A percentile compares a stretch with the other conserved stretches of the same genome.
phyloP scores from a whole-genome alignment of 2,329 filamentous ascomycete species.

The Stachybotrys chartarum region DNA sequence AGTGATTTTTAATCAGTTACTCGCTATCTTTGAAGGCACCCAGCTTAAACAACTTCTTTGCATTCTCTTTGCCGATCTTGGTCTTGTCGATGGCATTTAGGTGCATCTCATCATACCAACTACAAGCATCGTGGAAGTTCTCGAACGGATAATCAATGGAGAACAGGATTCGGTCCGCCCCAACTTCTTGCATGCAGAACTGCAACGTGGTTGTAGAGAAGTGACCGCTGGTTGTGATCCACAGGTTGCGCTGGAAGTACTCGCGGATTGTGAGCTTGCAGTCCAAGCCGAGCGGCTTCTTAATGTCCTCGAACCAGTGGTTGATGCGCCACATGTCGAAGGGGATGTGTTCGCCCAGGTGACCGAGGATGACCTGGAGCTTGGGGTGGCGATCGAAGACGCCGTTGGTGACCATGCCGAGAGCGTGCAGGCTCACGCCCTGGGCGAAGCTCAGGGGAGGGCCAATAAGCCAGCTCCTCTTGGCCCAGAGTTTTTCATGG shows the following conservation, averaged over 20 bases:
- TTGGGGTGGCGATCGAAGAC: constrained; percentile 42
- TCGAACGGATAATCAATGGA: constrained; percentile 48
- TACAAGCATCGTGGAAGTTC: constrained; percentile 32
- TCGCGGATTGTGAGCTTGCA: constrained; percentile 43
- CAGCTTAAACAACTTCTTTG: constrained; percentile 33
- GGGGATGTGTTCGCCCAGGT: constrained; percentile 41
- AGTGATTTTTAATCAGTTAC: too few relatives aligned
- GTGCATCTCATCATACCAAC: constrained; percentile 31
- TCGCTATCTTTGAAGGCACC: constrained; percentile 21
- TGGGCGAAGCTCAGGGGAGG: constrained; percentile 53
- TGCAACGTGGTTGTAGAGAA: constrained; percentile 46
- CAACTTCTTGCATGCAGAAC: constrained; percentile 40
- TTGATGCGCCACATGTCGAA: constrained; percentile 43
- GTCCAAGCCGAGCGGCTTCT: constrained; percentile 39
- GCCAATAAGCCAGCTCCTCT: constrained; percentile 53
- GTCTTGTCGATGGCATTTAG: constrained; percentile 24
- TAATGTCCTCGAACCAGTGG: constrained; percentile 49
- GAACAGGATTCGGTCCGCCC: constrained; percentile 43
- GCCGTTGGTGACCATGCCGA: constrained; percentile 43
- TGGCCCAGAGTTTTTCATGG: constrained; percentile 50
- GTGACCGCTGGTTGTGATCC: constrained; percentile 50
- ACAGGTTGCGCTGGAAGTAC: constrained; percentile 48
- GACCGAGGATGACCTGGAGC: constrained; percentile 38
- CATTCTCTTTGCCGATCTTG: constrained; percentile 36
- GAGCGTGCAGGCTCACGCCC: constrained; percentile 49